These are phyloP conservation scores for Coemansia interrupta DNA, from an alignment of 192 early-diverging fungal genomes.

Conservation along the genomic window DNA sequence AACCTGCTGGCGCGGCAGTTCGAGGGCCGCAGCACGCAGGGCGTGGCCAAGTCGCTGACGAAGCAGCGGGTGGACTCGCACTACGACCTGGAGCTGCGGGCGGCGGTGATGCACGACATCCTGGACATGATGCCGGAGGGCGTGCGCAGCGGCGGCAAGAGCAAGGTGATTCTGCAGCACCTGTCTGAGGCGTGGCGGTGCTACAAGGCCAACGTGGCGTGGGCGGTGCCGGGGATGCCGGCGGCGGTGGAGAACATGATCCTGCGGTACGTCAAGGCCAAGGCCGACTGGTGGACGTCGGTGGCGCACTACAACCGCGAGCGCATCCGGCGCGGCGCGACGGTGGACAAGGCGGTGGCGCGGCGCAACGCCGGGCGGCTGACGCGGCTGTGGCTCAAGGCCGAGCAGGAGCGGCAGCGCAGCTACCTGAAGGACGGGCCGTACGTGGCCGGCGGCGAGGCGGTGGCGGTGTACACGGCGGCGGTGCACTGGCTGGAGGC, in stretches of 20 bases:
- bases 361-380: slow-evolving; percentile 98
- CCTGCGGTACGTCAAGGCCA: slow-evolving; percentile 95
- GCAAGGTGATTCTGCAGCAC: slow-evolving; percentile 92
- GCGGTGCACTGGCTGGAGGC: slow-evolving; percentile 98
- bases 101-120: slow-evolving; percentile 98
- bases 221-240: slow-evolving; percentile 99
- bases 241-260: slow-evolving; percentile 98
- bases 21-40: slow-evolving; percentile 95
- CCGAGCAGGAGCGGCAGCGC: slow-evolving; percentile 98
- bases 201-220: slow-evolving; percentile 99
- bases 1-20: slow-evolving; percentile 98
- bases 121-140: slow-evolving; percentile 99
- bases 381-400: slow-evolving; percentile 96
- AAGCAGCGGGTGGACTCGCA: slow-evolving; percentile 99
- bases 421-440: slow-evolving; percentile 99
- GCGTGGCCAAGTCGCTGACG: slow-evolving; percentile 96
- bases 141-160: slow-evolving; percentile 89
- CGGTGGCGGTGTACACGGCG: slow-evolving; percentile 95
- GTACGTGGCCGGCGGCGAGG: slow-evolving; percentile 95
- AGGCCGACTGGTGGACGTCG: slow-evolving; percentile 99
- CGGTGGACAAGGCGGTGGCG: slow-evolving; percentile 98
- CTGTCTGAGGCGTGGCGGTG: slow-evolving; percentile 91
- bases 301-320: slow-evolving; percentile 98
- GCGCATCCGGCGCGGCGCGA: slow-evolving; percentile 96
- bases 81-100: slow-evolving; percentile 95